Conservation (phyloP, 2,329 filamentous ascomycete species). For the Cladosporium sp. region DNA sequence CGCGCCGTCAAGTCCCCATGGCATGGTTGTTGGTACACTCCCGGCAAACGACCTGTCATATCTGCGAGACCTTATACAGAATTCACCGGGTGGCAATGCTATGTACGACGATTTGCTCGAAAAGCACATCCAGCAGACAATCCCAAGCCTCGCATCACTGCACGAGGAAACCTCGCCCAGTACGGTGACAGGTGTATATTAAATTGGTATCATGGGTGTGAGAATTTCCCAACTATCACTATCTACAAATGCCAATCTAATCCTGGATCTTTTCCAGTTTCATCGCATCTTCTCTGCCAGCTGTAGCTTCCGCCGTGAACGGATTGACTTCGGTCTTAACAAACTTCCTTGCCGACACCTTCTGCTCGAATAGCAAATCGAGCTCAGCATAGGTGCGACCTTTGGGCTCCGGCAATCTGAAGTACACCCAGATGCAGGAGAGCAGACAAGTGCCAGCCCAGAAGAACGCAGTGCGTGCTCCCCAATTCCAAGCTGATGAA, state of each 20-base stretch:
- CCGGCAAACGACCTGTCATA: conserved; percentile 7
- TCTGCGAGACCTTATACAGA: conserved; percentile 5
- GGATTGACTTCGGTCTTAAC: conserved; percentile 9
- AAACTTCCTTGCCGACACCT: conserved; percentile 41
- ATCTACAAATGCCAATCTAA: too few species aligned
- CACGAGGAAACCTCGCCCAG: too few species aligned
- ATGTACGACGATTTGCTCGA: conserved; percentile 9
- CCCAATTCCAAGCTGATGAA: conserved; percentile 10
- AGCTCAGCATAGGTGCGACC: conserved; percentile 51
- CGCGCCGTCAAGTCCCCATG: not conserved
- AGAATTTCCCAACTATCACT: too few species aligned
- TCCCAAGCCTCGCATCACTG: not conserved
- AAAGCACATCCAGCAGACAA: conserved; percentile 8
- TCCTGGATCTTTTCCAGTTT: too few species aligned
- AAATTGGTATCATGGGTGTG: too few species aligned
- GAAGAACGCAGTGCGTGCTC: conserved; percentile 24
- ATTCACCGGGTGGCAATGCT: conserved; percentile 3
- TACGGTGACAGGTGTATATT: not conserved
- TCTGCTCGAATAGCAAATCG: conserved; percentile 48
- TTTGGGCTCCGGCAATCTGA: conserved; percentile 52
- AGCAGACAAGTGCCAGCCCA: conserved; percentile 35
- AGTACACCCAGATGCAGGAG: conserved; percentile 36
- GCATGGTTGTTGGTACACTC: not conserved
- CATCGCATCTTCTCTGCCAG: not conserved
- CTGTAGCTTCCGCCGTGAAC: conserved; percentile 6